These are phyloP conservation scores for Cupressus sempervirens DNA, from an alignment of 75 land plant genomes.

Conservation along the genomic window DNA sequence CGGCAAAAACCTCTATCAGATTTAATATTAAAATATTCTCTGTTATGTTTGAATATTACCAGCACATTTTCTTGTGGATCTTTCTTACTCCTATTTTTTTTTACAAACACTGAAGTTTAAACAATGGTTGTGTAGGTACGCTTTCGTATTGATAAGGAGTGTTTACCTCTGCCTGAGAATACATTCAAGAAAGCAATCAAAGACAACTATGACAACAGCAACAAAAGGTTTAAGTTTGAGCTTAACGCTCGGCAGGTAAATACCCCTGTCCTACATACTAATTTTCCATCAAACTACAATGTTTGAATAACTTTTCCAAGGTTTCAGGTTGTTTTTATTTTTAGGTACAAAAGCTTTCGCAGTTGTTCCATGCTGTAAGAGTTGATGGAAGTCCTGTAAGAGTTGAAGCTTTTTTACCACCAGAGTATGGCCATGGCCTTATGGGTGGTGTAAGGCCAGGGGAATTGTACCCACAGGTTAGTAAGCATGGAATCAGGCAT, in stretches of 20 bases:
- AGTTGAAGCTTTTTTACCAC: neutral
- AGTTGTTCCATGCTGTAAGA: conserved; percentile 23
- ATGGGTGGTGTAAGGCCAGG: neutral
- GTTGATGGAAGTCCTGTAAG: neutral
- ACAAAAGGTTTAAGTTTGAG: conserved; percentile 43
- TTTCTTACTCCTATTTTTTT: neutral
- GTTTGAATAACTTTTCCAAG: neutral
- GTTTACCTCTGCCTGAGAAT: conserved; percentile 51
- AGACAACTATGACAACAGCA: conserved; percentile 46
- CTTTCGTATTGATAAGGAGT: conserved; percentile 44
- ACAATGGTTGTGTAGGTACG: conserved; percentile 32
- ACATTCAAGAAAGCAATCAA: conserved; percentile 56
- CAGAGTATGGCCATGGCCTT: neutral
- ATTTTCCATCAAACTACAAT: neutral
- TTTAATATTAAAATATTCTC: neutral
- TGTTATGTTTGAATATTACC: neutral
- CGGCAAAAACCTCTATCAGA: neutral
- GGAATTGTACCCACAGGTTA: no score
- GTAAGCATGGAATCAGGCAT: no score
- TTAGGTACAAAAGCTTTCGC: conserved; percentile 28
- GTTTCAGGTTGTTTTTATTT: neutral
- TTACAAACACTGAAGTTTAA: neutral
- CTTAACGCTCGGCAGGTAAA: conserved; percentile 49
- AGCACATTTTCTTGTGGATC: neutral
- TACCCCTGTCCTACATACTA: neutral